Evolutionary conservation across 2,329 filamentous ascomycete species (phyloP).

Genomic region (Microdochium paspali): DNA sequence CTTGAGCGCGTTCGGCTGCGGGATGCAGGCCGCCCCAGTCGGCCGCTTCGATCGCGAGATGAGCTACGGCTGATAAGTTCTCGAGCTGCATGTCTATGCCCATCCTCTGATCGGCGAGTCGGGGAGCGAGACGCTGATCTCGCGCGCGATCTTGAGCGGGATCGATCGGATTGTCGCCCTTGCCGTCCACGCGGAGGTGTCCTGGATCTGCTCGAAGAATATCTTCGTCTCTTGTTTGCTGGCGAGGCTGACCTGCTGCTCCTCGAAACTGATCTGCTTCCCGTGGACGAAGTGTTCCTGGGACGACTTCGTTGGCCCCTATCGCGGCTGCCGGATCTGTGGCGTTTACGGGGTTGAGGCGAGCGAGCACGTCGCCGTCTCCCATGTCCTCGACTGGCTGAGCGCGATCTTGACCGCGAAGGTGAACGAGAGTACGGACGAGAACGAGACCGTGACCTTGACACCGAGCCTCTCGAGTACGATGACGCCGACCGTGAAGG

Average conservation of each 20-base stretch:
- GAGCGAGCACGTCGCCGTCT: slow-evolving; percentile 17
- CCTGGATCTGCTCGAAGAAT: slow-evolving; percentile 37
- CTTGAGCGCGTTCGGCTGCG: slow-evolving; percentile 18
- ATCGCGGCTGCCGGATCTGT: slow-evolving; percentile 16
- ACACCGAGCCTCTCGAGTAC: slow-evolving; percentile 21
- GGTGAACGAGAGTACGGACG: slow-evolving; percentile 5
- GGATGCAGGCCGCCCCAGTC: slow-evolving; percentile 23
- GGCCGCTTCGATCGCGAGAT: slow-evolving; percentile 21
- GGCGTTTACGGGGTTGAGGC: slow-evolving; percentile 14
- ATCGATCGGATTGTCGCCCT: slow-evolving; percentile 27
- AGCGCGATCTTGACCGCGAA: slow-evolving; percentile 17
- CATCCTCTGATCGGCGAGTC: slow-evolving; percentile 7
- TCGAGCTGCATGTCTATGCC: slow-evolving; percentile 15
- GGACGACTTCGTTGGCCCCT: slow-evolving; percentile 12
- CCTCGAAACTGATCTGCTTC: slow-evolving; percentile 14
- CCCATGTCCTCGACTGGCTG: slow-evolving; percentile 10
- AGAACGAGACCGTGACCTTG: background rate
- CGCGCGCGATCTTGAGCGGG: slow-evolving; percentile 26
- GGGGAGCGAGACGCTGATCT: slow-evolving; percentile 25
- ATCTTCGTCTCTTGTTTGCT: slow-evolving; percentile 38
- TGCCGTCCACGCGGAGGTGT: slow-evolving; percentile 25
- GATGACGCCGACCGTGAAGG: slow-evolving; percentile 26
- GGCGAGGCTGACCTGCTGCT: slow-evolving; percentile 26
- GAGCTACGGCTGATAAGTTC: slow-evolving; percentile 25
- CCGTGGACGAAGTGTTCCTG: slow-evolving; percentile 18